Evolutionary conservation across 306 rosid species (phyloP).

Genomic region (Pyrus bretschneideri): DNA sequence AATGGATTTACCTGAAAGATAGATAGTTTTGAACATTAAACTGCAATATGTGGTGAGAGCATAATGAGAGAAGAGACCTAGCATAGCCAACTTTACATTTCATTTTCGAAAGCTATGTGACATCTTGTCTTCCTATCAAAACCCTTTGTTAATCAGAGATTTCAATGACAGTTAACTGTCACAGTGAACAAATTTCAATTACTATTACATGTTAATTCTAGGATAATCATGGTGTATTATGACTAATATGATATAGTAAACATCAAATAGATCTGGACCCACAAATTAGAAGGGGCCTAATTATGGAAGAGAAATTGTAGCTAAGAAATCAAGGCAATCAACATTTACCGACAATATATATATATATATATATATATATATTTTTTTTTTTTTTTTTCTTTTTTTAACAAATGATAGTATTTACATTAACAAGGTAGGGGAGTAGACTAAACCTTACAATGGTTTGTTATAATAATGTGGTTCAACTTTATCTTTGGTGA

Average conservation of each 20-base stretch:
- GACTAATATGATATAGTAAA: constrained; percentile 50
- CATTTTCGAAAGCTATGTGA: constrained; percentile 29
- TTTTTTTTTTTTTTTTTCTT: too few species aligned
- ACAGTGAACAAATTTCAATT: constrained; percentile 42
- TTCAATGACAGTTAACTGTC: constrained; percentile 34
- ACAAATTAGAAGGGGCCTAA: constrained; percentile 25
- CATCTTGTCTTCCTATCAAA: constrained; percentile 22
- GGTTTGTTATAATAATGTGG: too few species aligned
- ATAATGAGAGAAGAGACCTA: too few species aligned
- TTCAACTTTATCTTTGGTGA: too few species aligned
- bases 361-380: too few species aligned
- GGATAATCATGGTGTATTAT: constrained; percentile 36
- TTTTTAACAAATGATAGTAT: too few species aligned
- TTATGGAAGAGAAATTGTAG: constrained; percentile 31
- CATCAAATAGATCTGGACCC: constrained; percentile 68
- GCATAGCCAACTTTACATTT: background rate
- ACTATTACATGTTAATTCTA: constrained; percentile 48
- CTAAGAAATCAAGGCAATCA: constrained; percentile 41
- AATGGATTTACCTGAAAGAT: too few species aligned
- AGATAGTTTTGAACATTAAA: too few species aligned
- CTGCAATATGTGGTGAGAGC: too few species aligned
- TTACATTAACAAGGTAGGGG: too few species aligned
- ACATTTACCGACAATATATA: constrained; percentile 16
- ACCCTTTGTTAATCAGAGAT: constrained; percentile 19
- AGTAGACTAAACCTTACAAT: too few species aligned